Percentiles rank a stretch among this genome's conserved stretches.
Conservation (phyloP, 345 rosid genomes). For the Eucalyptus pauciflora region DNA sequence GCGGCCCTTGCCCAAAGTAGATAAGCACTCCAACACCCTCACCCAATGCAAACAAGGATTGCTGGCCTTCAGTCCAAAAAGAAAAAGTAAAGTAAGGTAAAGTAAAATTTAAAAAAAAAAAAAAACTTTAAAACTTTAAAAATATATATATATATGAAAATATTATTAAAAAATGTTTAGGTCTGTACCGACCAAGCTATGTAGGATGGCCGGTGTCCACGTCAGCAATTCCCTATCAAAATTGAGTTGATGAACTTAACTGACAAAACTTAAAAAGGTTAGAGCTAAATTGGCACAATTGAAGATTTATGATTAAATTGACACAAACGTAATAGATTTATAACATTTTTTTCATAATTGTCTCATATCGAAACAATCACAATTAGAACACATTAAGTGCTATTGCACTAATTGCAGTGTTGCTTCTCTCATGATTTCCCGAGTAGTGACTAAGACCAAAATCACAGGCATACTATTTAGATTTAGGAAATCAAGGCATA, state of each 20-base stretch:
- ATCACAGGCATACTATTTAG: neutral
- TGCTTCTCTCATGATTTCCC: neutral
- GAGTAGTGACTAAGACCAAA: neutral
- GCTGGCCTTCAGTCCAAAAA: no score
- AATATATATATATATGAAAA: no score
- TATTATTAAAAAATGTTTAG: no score
- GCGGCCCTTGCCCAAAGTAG: neutral
- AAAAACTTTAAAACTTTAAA: no score
- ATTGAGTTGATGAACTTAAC: neutral
- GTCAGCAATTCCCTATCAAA: neutral
- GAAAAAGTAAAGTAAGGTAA: no score
- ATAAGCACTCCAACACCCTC: no score
- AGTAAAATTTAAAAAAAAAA: no score
- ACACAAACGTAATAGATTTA: no score
- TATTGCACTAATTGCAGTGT: neutral
- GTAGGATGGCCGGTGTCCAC: accelerated
- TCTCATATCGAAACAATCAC: neutral
- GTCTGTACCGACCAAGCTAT: accelerated
- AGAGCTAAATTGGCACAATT: neutral
- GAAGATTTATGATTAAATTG: no score
- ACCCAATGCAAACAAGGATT: no score
- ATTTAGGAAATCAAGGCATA: neutral
- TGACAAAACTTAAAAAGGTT: no score
- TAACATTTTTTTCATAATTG: no score
- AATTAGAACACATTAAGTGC: neutral